Base-by-base conservation (phyloP, 371 early-diverging fungal genomes). In the Lichtheimia hyalospora region DNA sequence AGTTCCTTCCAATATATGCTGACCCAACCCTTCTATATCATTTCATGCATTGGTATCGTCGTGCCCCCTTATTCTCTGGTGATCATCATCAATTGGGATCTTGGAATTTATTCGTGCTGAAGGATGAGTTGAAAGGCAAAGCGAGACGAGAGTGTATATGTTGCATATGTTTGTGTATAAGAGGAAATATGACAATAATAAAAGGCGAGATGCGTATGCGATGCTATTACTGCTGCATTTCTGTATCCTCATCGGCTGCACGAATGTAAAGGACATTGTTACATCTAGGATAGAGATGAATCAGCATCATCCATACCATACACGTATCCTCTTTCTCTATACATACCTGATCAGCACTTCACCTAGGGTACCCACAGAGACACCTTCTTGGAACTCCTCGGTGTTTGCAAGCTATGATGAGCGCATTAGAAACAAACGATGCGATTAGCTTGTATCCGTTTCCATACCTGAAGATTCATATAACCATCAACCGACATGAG, bases 321-420 rank as follows among this genome's bases (percentile, higher is more conserved):
- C 34, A 3, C 21, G 15, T n/a, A 39, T 28, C 13, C 42, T 21
- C 34, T 14, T n/a, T n/a, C n/a, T n/a, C n/a, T 5, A 18, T 20
- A 18, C 42, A 34, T 76, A 88, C 91, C 93, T 84, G 61, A 98
- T 94, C 66, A 97, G 80, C 5, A 98, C 91, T 81, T 98, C 97
- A 28, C 97, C 97, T 43, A 95, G 78, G 57, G 87, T 86, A 44
- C 96, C 97, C 21, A 88, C 84, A 25, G 92, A 92, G 4, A 84
- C 87, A 20, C 98, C 98, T 63, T 97, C 93, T 55, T 94, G 84
- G 71, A 87, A 97, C 69, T 97, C 98, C 68, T 97, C 98, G 20
- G 96, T 90, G 66, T 95, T 90, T 28, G 87, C 88, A 27, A 97
- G 85, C 94, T 96, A 75, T 27, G 49, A 40, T 43, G 41, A 43